Percentiles rank a stretch among this genome's conserved stretches.
These are phyloP conservation scores for Starmerella lactis-condensi DNA, from an alignment of 805 yeast genomes.

Conservation along the genomic window DNA sequence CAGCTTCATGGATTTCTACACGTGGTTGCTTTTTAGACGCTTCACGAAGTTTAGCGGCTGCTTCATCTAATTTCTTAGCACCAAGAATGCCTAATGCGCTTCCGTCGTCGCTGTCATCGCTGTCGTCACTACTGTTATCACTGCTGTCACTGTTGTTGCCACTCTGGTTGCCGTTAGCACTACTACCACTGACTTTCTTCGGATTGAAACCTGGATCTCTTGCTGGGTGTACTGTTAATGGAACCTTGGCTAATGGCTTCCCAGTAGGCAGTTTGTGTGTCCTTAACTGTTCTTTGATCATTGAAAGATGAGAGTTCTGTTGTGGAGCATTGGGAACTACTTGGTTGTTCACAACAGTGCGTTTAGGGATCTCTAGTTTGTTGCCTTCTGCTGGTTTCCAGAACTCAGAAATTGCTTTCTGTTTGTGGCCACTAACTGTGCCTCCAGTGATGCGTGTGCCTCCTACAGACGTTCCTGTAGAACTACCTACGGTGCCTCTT, in stretches of 20 bases:
- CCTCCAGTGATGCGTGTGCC: no score
- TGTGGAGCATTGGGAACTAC: conserved; percentile 6
- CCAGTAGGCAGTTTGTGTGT: background rate
- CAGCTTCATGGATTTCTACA: conserved; percentile 6
- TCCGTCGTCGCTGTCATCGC: conserved; percentile 26
- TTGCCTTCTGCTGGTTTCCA: conserved; percentile 4
- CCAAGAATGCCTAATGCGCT: conserved; percentile 15
- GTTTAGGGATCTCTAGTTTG: conserved; percentile 1
- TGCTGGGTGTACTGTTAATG: conserved; percentile 27
- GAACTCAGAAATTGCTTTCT: conserved; percentile 7
- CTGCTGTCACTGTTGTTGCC: conserved; percentile 23
- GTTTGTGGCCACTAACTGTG: no score
- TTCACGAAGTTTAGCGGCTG: conserved; percentile 4
- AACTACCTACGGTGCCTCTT: background rate
- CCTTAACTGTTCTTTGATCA: background rate
- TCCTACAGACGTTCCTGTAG: background rate
- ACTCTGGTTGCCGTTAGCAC: conserved; percentile 1
- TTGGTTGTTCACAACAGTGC: conserved; percentile 5
- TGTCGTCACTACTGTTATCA: conserved; percentile 26
- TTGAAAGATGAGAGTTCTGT: conserved; percentile 4
- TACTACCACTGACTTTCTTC: conserved; percentile 17
- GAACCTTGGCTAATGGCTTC: background rate
- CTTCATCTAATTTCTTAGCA: conserved; percentile 12
- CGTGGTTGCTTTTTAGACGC: conserved; percentile 4
- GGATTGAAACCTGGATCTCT: conserved; percentile 34